Base-by-base conservation (phyloP, 495 filamentous ascomycete species). In the Podospora australis region DNA sequence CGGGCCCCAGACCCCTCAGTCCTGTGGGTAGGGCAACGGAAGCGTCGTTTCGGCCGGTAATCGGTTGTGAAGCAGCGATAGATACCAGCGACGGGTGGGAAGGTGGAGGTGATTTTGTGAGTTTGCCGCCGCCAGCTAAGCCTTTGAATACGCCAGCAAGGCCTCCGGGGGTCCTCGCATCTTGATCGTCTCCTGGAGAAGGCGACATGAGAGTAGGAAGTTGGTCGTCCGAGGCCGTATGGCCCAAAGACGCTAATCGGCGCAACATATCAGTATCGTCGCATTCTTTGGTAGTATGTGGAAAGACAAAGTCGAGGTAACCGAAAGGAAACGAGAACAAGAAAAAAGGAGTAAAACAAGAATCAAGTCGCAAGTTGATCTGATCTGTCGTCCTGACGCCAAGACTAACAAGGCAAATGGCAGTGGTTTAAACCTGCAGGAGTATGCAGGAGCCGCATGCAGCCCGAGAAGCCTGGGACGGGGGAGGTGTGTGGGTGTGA, bases 141-240 rank as follows among this genome's bases (percentile, higher is more conserved):
- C 72, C 74, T 50, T 73, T 78, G 62, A 81, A 74, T 55, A 80
- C 77, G 39, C 72, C 71, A 43, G 74, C 75, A 43, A 81, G 66
- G 25, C 72, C 77, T 38, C 75, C 65, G 7, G 65, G 50, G 50
- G 32, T 57, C 57, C 65, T 75, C 4, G 69, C 57, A 56, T 81
- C 77, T 29, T 65, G 66, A 41, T 72, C 71, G 64, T 78, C 76
- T 62, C 75, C 77, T 30, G 73, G 69, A 47, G 72, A 71, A 47
- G 76, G 75, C 66, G 75, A 69, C 78, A 81, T 81, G 68, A 58
- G 34, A 10, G 13, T 16, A 13, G 23, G 69, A 63, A 57, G 56
- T 48, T 47, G 54, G 54, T 66, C 54, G 48, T 70, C 62, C 54
- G 59, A 53, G 62, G 66, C 62, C 66, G 52, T 60, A 42, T 64